Evolutionary conservation across 2,329 filamentous ascomycete species (phyloP).

Genomic region (Alternaria solani): DNA sequence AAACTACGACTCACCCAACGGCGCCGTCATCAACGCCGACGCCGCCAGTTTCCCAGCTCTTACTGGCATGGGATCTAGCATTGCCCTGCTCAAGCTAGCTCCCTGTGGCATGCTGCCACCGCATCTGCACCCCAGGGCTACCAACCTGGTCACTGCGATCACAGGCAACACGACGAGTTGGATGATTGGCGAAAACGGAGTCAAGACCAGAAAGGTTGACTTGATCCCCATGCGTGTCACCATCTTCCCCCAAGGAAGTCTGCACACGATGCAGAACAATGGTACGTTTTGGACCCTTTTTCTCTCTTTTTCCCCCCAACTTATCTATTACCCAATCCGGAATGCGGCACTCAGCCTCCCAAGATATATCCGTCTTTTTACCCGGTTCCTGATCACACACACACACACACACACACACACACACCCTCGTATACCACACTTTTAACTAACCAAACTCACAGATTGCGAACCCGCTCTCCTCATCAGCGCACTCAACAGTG

Average conservation of each 20-base stretch:
- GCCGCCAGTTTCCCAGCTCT: slow-evolving; percentile 61
- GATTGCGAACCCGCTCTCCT: slow-evolving; percentile 60
- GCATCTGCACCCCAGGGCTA: slow-evolving; percentile 60
- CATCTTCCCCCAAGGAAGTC: slow-evolving; percentile 58
- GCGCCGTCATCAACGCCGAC: slow-evolving; percentile 62
- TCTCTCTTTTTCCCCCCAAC: neutral
- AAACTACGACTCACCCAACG: slow-evolving; percentile 56
- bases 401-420: no score
- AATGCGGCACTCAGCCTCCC: neutral
- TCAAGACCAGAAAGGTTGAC: slow-evolving; percentile 51
- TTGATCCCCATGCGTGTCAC: slow-evolving; percentile 59
- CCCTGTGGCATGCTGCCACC: slow-evolving; percentile 62
- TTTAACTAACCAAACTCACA: slow-evolving; percentile 23
- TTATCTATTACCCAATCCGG: neutral
- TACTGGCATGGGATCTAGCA: slow-evolving; percentile 57
- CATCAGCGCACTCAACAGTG: slow-evolving; percentile 58
- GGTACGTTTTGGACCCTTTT: slow-evolving; percentile 44
- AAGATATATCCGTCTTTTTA: neutral
- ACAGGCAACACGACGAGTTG: slow-evolving; percentile 60
- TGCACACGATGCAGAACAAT: slow-evolving; percentile 62
- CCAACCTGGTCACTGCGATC: slow-evolving; percentile 59
- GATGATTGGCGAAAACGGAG: slow-evolving; percentile 63
- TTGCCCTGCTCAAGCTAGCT: slow-evolving; percentile 57
- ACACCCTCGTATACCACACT: neutral
- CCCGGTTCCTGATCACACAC: neutral